These are phyloP conservation scores for Albugo laibachii DNA, from an alignment of 352 stramenopile genomes.

Conservation along the genomic window DNA sequence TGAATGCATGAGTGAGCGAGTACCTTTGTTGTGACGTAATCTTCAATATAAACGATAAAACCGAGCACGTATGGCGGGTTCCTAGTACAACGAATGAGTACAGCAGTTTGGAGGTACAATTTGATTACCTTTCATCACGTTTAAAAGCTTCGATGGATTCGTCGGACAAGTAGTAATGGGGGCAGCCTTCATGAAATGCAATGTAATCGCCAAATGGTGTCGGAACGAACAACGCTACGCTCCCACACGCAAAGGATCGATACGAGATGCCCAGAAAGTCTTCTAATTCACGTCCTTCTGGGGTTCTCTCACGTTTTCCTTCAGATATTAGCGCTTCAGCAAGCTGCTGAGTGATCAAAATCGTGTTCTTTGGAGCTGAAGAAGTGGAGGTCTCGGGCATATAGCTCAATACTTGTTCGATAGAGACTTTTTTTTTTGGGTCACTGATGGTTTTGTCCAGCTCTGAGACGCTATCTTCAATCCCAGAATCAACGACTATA, in stretches of 20 bases:
- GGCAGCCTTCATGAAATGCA: constrained; percentile 68
- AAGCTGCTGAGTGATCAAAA: too few relatives aligned
- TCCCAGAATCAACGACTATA: too few relatives aligned
- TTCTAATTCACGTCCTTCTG: constrained; percentile 21
- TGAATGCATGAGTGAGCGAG: not conserved
- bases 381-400: too few relatives aligned
- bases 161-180: constrained; percentile 60
- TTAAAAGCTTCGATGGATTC: constrained; percentile 62
- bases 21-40: constrained; percentile 38
- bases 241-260: constrained; percentile 52
- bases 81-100: constrained; percentile 7
- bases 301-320: too few relatives aligned
- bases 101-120: not conserved
- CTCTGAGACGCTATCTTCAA: too few relatives aligned
- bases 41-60: constrained; percentile 67
- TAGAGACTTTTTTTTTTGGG: too few relatives aligned
- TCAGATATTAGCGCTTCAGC: too few relatives aligned
- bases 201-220: constrained; percentile 71
- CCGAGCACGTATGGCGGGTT: constrained; percentile 63
- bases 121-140: constrained; percentile 16
- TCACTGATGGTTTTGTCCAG: too few relatives aligned
- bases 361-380: too few relatives aligned
- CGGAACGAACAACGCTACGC: constrained; percentile 53
- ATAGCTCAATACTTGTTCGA: too few relatives aligned
- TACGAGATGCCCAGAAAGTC: constrained; percentile 67